phyloP scores from a whole-genome alignment of 148 eudicot genomes.

The Diospyros lotus region DNA sequence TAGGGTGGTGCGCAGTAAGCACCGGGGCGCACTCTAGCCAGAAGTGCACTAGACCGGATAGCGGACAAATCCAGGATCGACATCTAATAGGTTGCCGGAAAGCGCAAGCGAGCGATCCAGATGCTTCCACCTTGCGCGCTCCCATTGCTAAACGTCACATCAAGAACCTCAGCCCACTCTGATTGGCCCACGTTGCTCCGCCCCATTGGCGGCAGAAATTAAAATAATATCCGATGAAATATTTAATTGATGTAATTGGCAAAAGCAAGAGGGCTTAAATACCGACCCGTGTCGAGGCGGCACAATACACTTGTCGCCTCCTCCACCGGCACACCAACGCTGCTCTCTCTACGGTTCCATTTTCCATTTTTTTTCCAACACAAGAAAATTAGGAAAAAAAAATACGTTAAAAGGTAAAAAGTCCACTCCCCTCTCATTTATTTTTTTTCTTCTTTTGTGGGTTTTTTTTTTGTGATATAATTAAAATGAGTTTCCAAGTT shows the following conservation, averaged over 20 bases:
- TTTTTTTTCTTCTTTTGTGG: not conserved
- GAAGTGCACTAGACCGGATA: not conserved
- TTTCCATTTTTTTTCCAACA: not conserved
- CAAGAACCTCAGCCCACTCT: not conserved
- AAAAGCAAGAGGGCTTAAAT: not conserved
- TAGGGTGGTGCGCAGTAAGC: not conserved
- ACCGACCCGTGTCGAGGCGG: constrained; percentile 6
- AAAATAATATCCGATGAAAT: not conserved
- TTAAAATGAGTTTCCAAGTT: not conserved
- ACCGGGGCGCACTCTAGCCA: not conserved
- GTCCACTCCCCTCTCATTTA: constrained; percentile 6
- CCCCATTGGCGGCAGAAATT: not conserved
- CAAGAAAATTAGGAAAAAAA: not conserved
- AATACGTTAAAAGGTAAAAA: constrained; percentile 22
- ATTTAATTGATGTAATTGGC: too few relatives aligned
- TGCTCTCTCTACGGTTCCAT: constrained; percentile 15
- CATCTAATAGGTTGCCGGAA: constrained; percentile 6
- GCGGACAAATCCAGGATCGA: not conserved
- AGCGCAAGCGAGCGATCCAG: not conserved
- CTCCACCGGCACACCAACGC: constrained; percentile 26
- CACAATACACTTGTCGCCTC: constrained; percentile 48
- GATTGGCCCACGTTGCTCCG: constrained; percentile 6
- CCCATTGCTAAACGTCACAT: not conserved
- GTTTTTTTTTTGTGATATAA: not conserved
- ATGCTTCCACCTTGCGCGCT: not conserved